phyloP scores from a whole-genome alignment of 148 eudicot genomes.

The Arctostaphylos glauca region DNA sequence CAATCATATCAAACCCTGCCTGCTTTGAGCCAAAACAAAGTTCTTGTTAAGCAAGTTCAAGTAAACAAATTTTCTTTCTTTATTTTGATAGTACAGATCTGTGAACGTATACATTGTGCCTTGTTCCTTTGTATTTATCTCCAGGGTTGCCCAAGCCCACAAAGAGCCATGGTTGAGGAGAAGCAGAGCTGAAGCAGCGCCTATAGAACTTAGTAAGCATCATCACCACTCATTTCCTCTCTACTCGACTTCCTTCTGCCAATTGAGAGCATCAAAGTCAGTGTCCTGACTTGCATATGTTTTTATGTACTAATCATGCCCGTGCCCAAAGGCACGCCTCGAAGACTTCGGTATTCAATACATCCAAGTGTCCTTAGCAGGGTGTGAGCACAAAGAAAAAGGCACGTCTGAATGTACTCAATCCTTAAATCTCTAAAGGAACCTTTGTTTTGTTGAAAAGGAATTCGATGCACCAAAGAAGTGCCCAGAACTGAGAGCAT shows the following conservation, averaged over 20 bases:
- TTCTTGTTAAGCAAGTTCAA: constrained; percentile 2
- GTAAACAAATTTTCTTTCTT: background rate
- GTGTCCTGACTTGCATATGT: background rate
- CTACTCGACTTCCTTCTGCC: constrained; percentile 12
- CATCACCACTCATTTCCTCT: constrained; percentile 16
- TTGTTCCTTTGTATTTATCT: constrained; percentile 68
- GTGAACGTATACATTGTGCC: constrained; percentile 61
- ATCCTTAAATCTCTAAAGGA: background rate
- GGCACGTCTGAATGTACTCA: background rate
- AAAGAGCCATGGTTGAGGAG: constrained; percentile 73
- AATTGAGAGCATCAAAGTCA: constrained; percentile 8
- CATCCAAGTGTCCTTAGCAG: background rate
- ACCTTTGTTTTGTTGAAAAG: background rate
- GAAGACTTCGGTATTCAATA: background rate
- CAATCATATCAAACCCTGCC: constrained; percentile 80
- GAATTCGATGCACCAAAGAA: background rate
- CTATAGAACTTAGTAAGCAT: constrained; percentile 23
- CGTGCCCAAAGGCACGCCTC: background rate
- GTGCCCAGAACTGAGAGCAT: background rate
- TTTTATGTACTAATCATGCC: background rate
- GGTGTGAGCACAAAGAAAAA: background rate
- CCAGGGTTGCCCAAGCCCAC: constrained; percentile 93
- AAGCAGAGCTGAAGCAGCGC: constrained; percentile 32
- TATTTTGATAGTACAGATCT: background rate
- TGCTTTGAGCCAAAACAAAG: constrained; percentile 16